phyloP scores from a whole-genome alignment of 1,284 basidiomycete genomes.

The Heterobasidion occidentale region DNA sequence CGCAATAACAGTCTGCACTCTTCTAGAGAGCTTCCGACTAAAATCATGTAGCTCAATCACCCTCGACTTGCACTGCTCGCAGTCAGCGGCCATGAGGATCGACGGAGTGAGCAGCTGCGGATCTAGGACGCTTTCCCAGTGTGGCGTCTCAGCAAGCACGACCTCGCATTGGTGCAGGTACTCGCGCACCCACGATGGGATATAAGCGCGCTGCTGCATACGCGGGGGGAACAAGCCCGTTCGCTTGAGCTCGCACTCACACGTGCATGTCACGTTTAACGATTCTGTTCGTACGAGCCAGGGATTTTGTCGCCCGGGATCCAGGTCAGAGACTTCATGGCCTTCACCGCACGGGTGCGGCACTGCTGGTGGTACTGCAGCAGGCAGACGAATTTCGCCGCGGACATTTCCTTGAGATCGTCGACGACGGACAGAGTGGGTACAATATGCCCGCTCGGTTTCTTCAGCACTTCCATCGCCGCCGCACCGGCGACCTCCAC shows the following conservation, averaged over 20 bases:
- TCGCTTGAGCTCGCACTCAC: background rate
- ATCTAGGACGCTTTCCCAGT: background rate
- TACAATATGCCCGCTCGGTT: no score
- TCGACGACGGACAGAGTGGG: no score
- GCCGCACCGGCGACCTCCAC: background rate
- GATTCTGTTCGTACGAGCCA: background rate
- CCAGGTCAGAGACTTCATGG: background rate
- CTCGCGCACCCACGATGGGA: background rate
- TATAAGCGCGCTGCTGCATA: background rate
- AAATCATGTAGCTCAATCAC: background rate
- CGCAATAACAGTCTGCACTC: background rate
- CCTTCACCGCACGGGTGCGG: background rate
- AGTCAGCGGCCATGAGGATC: background rate
- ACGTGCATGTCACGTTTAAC: background rate
- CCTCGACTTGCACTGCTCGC: background rate
- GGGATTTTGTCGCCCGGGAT: background rate
- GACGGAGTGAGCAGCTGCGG: background rate
- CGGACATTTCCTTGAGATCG: no score
- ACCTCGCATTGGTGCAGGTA: background rate
- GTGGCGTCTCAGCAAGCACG: background rate
- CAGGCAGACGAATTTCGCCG: no score
- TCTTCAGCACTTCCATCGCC: background rate
- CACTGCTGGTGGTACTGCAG: background rate
- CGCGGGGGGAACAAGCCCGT: background rate
- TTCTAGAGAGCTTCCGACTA: background rate